Evolutionary conservation across 805 yeast genomes (phyloP), one percentile per base, ranked within the genome.

Genomic region (Kodamaea fukazawae): DNA sequence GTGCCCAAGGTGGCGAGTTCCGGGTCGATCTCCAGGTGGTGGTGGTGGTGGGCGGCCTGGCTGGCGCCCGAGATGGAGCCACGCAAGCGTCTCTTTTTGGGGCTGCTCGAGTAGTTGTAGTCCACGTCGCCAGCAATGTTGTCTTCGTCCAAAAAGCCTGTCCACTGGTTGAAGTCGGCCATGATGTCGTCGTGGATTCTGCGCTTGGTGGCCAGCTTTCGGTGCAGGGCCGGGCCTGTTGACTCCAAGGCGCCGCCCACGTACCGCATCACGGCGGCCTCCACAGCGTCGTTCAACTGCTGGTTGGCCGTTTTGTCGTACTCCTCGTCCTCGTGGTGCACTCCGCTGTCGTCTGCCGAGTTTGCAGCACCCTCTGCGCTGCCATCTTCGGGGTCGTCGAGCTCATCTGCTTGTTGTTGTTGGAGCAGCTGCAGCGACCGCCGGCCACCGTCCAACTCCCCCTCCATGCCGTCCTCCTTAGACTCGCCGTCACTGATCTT

Each of bases 181-280:
- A 70, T 65, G 41, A 35, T 11, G 8, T 47, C 50, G 10, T 75
- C 79, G 10, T 65, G 67, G 17, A 62, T 22, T 3, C 50, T 42
- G 7, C 49, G 37, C 10, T 55, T 46, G 27, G 36, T 47, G n/a
- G 39, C 37, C 23, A 10, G 28, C 25, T 28, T 35, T 6, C 36
- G 28, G 10, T 46, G 51, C 23, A 20, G 7, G 23, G 23, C 5
- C 5, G 23, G 8, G 23, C 23, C 8, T 8, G 23, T 6, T 35
- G 63, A 57, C 12, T 69, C 77, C 30, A 82, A 58, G 1, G 81
- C 74, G 5, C 82, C 84, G 13, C 84, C 87, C 10, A 83, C 91
- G 49, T 77, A 76, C 40, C 76, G 73, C 77, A 84, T 71, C 12
- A 85, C 89, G 0, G 89, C 93, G 12, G 85, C 93, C 51, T 83